Percentiles rank a stretch among this genome's conserved stretches.
Conservation (phyloP, 192 early-diverging fungal genomes). For the Coemansia sp. region DNA sequence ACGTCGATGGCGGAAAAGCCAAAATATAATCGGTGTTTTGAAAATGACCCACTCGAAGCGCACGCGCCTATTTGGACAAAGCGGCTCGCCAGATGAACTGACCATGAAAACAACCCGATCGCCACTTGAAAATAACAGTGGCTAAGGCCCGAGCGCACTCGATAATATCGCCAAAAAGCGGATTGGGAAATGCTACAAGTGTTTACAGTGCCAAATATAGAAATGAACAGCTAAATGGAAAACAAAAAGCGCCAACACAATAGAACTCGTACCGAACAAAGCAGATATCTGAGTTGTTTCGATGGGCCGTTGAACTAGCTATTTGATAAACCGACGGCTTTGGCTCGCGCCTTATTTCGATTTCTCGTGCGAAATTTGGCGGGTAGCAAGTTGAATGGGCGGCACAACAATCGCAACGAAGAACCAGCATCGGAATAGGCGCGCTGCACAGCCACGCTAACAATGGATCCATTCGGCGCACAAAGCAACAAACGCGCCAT, state of each 20-base stretch:
- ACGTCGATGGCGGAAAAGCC: not conserved
- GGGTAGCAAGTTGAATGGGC: not conserved
- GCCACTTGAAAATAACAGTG: not conserved
- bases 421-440: not conserved
- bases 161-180: not conserved
- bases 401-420: not conserved
- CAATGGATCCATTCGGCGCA: not conserved
- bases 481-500: not conserved
- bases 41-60: not conserved
- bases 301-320: not conserved
- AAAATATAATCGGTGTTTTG: not conserved
- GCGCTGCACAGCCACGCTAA: not conserved
- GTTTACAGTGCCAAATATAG: not conserved
- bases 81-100: too few species aligned
- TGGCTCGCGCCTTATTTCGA: not conserved
- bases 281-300: slow-evolving; percentile 1
- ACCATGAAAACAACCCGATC: not conserved
- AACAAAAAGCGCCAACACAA: slow-evolving; percentile 1
- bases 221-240: not conserved
- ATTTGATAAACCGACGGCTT: not conserved
- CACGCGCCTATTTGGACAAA: not conserved
- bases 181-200: not conserved
- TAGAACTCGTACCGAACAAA: not conserved
- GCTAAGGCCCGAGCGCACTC: slow-evolving; percentile 1
- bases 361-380: too few species aligned